Evolutionary conservation across 805 yeast genomes (phyloP), one percentile per base, ranked within the genome.

Genomic region (Starmerella floricola): DNA sequence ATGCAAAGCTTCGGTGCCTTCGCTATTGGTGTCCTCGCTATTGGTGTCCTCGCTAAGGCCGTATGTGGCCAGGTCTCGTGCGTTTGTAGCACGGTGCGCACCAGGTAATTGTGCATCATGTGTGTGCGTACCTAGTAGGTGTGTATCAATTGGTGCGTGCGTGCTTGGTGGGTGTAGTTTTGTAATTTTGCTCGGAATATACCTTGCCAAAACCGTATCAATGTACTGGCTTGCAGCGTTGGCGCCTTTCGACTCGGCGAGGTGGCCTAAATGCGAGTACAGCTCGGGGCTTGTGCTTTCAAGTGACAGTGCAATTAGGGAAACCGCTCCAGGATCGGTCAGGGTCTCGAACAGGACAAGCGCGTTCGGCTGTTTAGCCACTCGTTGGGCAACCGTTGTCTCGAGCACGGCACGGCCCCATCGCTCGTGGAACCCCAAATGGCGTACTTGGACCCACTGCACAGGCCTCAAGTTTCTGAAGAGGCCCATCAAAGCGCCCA

Each of bases 241-340:
- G 12, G 16, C 18, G 21, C 43, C 42, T 3, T 30, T 16, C 12
- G 34, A 11, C 36, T 34, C 34, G 17, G 35, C 34, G 12, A 43
- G 17, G 3, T 24, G 33, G 17, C 46, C 46, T 5, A 43, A 8
- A 17, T 34, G 21, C 10, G 8, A 4, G 31, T 38, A 38, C 13
- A 40, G 18, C 21, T 29, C 17, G 24, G 21, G 8, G 8, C 15
- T 8, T 20, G 38, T 19, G 6, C 8, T 18, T n/a, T 18, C 8
- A 8, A 18, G 19, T 23, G 31, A 6, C 38, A 35, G n/a, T 35
- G 38, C 38, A 12, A 27, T n/a, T n/a, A 35, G 19, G 6, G 13
- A 8, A 8, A 35, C 31, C 6, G 38, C 38, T 13, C 17, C 38
- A n/a, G 32, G 16, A n/a, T 23, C 18, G 6, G 17, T 18, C n/a